phyloP scores from a whole-genome alignment of 2,329 filamentous ascomycete species.

The Helminthosporium solani region DNA sequence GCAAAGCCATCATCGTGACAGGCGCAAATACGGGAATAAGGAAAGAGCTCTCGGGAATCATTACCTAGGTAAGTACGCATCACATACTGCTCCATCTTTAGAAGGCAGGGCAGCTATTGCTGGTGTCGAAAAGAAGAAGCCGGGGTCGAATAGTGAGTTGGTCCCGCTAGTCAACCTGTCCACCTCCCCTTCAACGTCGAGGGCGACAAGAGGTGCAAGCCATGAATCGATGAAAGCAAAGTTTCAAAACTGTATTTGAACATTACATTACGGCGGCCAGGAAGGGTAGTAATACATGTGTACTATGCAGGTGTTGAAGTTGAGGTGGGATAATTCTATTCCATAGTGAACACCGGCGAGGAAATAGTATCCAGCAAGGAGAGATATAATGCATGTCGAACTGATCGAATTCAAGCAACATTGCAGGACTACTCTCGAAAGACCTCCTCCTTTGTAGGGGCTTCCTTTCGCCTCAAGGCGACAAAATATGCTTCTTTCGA shows the following conservation, averaged over 20 bases:
- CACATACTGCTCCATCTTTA: too few relatives aligned
- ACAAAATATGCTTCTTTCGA: slow-evolving; percentile 87
- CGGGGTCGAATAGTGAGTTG: too few relatives aligned
- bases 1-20: too few relatives aligned
- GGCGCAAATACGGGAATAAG: too few relatives aligned
- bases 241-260: slow-evolving; percentile 12
- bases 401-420: slow-evolving; percentile 5
- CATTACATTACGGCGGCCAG: slow-evolving; percentile 9
- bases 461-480: slow-evolving; percentile 67
- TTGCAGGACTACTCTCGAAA: slow-evolving; percentile 35
- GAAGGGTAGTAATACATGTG: slow-evolving; percentile 1
- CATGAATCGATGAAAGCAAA: slow-evolving; percentile 7
- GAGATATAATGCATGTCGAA: background rate
- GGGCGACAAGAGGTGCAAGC: too few relatives aligned
- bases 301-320: background rate
- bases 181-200: too few relatives aligned
- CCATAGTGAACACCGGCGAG: background rate
- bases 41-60: too few relatives aligned
- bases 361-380: slow-evolving; percentile 2
- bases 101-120: too few relatives aligned
- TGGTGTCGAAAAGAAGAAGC: too few relatives aligned
- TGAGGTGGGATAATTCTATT: slow-evolving; percentile 5
- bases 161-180: too few relatives aligned
- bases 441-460: slow-evolving; percentile 49
- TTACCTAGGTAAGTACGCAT: too few relatives aligned